Evolutionary conservation across 129 eudicot genomes (phyloP).

Genomic region (Centella asiatica): DNA sequence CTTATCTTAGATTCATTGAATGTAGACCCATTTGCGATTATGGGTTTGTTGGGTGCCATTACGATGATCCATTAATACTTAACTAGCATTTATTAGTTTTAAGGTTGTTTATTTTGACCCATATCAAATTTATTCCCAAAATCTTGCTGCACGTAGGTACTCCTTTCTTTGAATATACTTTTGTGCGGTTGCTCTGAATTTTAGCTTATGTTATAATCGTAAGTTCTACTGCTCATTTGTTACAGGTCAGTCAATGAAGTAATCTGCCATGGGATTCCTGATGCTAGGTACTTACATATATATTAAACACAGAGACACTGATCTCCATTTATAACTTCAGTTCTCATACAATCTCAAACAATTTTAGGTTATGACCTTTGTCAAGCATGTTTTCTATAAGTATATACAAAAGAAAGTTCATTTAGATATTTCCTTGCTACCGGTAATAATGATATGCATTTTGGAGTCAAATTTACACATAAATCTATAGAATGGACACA

Average conservation of each 20-base stretch:
- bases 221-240: slow-evolving; percentile 10
- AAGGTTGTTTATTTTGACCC: too few relatives aligned
- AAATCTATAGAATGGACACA: too few relatives aligned
- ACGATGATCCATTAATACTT: too few relatives aligned
- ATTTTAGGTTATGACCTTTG: neutral
- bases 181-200: slow-evolving; percentile 4
- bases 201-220: neutral
- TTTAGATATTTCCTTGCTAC: too few relatives aligned
- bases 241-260: slow-evolving; percentile 94
- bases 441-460: too few relatives aligned
- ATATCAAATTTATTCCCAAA: slow-evolving; percentile 93
- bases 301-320: neutral
- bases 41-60: too few relatives aligned
- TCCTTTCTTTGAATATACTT: slow-evolving; percentile 8
- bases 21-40: too few relatives aligned
- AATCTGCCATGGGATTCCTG: slow-evolving; percentile 99
- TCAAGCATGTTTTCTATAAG: neutral
- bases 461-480: too few relatives aligned
- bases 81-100: too few relatives aligned
- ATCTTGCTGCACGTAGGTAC: slow-evolving; percentile 99
- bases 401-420: neutral
- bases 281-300: slow-evolving; percentile 65
- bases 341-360: neutral
- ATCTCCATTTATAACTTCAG: neutral
- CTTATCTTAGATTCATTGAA: too few relatives aligned